Base-by-base conservation (phyloP, 1,139 yeast genomes). In the Hemisphaericaspora subhashii region DNA sequence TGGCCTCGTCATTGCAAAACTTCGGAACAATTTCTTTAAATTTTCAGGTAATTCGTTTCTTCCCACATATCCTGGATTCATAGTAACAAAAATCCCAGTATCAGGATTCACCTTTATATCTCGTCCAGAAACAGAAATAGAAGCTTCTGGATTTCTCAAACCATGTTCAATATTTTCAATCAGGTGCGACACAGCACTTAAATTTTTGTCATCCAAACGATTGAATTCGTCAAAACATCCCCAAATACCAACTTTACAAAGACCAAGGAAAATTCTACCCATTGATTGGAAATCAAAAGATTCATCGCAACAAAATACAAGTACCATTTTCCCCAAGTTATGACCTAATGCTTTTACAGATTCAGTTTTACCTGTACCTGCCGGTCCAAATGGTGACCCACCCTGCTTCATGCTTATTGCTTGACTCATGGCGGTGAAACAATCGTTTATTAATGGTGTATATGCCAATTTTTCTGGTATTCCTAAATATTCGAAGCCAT, bases 291-390 rank as follows among this genome's bases (percentile, higher is more conserved):
- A 86, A 53, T 90, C 96, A 65, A 88, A 92, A 0, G 86, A 66
- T 41, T 90, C 96, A 52, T 92, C 98, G 64, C 98, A 92, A 57
- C 88, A 83, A 56, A 92, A 90, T 0, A 90, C 96, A 9, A 86
- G 58, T 0, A 89, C 96, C 77, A 81, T 79, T 45, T 80, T 75
- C 8, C 98, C 98, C 10, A 92, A 63, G 33, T 79, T 80, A 35
- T 80, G 80, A 1, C 95, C 97, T 22, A 90, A 67, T 0, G 96
- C 87, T 55, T 92, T 92, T 16, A 90, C 75, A 0, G 96, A 76
- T 55, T 92, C 98, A 0, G 98, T 92, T 57, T 92, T 90, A 50
- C 98, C 98, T 0, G 98, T 92, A 35, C 98, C 98, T 3, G 98
- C 97, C 1, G 98, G 98, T 0, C 98, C 98, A 61, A 84, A 82